Percentiles rank a stretch among this genome's conserved stretches.
Evolutionary conservation across 192 early-diverging fungal species (phyloP).

Genomic region (Glomus cerebriforme): DNA sequence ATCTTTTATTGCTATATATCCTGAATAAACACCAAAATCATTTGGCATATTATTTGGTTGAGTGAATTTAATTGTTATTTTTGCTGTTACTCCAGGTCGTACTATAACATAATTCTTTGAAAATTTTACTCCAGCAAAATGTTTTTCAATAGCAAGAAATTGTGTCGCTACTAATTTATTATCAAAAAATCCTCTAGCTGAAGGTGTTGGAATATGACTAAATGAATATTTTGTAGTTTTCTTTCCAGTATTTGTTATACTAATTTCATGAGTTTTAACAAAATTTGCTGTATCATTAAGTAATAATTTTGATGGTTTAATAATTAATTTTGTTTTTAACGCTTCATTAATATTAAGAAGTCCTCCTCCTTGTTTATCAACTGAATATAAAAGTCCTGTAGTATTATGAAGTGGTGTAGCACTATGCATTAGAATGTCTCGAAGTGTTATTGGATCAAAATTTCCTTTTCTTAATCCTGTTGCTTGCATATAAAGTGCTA

Average conservation of each 20-base stretch:
- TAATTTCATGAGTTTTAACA: neutral
- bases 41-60: neutral
- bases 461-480: neutral
- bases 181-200: neutral
- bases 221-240: neutral
- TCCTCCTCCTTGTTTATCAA: neutral
- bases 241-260: neutral
- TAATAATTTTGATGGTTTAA: neutral
- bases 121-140: neutral
- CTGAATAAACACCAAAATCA: neutral
- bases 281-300: neutral
- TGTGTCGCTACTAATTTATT: neutral
- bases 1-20: neutral
- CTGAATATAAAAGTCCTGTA: neutral
- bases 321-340: neutral
- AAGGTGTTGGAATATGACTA: neutral
- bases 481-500: slow-evolving; percentile 42
- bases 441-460: neutral
- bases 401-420: neutral
- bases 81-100: neutral
- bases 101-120: neutral
- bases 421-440: neutral
- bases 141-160: neutral
- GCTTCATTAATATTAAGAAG: neutral
- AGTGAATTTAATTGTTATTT: neutral